Evolutionary conservation across 2,329 filamentous ascomycete genomes (phyloP).

Genomic region (Calonectria hawksworthii): DNA sequence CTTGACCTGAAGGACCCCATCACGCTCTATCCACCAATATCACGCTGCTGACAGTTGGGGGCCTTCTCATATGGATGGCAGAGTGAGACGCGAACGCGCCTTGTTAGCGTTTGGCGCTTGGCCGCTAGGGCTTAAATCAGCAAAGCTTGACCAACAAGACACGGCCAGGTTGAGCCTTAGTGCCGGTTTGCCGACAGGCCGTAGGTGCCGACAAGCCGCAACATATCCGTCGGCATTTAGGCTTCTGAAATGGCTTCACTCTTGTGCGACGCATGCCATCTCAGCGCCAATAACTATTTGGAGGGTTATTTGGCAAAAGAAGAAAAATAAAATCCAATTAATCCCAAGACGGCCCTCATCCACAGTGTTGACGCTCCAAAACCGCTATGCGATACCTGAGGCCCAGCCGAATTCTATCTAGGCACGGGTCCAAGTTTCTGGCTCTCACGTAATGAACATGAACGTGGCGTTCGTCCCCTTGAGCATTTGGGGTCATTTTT

Average conservation of each 20-base stretch:
- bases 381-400: no score
- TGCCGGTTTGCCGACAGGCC: neutral
- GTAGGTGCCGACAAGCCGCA: neutral
- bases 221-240: neutral
- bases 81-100: neutral
- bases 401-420: neutral
- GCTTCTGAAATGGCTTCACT: neutral
- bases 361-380: neutral
- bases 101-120: neutral
- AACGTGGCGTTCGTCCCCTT: neutral
- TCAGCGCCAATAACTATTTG: neutral
- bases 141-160: neutral
- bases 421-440: neutral
- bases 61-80: neutral
- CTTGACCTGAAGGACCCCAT: neutral
- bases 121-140: constrained; percentile 1
- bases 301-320: neutral
- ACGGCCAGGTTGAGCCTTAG: neutral
- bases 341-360: neutral
- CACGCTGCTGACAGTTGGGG: constrained; percentile 1
- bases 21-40: neutral
- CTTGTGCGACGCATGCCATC: neutral
- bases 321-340: no score
- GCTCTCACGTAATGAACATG: neutral
- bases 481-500: neutral